A percentile compares a stretch with the other conserved stretches of the same genome.
phyloP scores from a whole-genome alignment of 352 stramenopile genomes.

The Pythium rishiriense region DNA sequence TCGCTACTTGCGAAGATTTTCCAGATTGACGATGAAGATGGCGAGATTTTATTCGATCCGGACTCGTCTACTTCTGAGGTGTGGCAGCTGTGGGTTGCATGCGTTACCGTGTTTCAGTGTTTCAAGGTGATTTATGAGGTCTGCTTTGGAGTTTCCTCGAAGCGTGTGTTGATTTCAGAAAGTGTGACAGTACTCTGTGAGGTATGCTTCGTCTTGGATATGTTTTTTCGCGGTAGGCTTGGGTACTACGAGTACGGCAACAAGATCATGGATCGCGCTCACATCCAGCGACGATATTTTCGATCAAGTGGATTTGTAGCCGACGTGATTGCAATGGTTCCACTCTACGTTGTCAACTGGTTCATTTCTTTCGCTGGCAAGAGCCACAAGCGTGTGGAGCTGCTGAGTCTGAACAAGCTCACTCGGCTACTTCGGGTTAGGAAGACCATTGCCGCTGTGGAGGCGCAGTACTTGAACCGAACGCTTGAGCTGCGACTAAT shows the following conservation, averaged over 20 bases:
- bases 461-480: slow-evolving; percentile 44
- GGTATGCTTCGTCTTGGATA: slow-evolving; percentile 42
- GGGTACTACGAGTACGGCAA: slow-evolving; percentile 71
- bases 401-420: slow-evolving; percentile 59
- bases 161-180: background rate
- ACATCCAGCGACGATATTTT: slow-evolving; percentile 45
- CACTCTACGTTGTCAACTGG: slow-evolving; percentile 56
- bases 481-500: slow-evolving; percentile 46
- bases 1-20: slow-evolving; percentile 4
- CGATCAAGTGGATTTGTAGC: slow-evolving; percentile 34
- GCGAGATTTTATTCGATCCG: slow-evolving; percentile 43
- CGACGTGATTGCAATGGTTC: slow-evolving; percentile 41
- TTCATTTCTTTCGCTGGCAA: slow-evolving; percentile 1
- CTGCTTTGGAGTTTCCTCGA: slow-evolving; percentile 39
- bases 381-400: slow-evolving; percentile 22
- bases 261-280: slow-evolving; percentile 54
- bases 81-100: slow-evolving; percentile 54
- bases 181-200: slow-evolving; percentile 43
- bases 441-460: slow-evolving; percentile 22
- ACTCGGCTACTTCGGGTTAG: slow-evolving; percentile 37
- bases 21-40: slow-evolving; percentile 26
- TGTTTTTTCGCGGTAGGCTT: slow-evolving; percentile 47
- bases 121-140: slow-evolving; percentile 48
- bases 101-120: slow-evolving; percentile 41
- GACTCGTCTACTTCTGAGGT: slow-evolving; percentile 44